Evolutionary conservation across 345 rosid species (phyloP).

Genomic region (Eucalyptus tenuipes): DNA sequence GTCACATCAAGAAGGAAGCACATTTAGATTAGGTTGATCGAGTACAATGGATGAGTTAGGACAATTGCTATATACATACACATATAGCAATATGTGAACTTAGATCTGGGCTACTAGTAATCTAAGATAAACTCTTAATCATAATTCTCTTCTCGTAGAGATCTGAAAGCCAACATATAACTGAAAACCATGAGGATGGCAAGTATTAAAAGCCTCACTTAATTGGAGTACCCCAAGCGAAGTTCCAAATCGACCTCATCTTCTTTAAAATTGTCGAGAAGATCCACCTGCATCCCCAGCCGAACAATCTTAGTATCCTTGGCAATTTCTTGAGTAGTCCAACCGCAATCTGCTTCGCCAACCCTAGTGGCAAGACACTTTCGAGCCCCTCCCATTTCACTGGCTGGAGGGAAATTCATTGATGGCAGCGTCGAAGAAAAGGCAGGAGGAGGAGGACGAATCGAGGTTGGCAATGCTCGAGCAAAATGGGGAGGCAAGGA

Average conservation of each 20-base stretch:
- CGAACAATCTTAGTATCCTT: slow-evolving; percentile 28
- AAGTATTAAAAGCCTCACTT: neutral
- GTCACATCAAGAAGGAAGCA: neutral
- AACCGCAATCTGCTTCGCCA: neutral
- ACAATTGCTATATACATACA: neutral
- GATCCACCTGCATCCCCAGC: slow-evolving; percentile 65
- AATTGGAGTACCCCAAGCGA: slow-evolving; percentile 59
- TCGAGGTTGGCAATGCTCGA: slow-evolving; percentile 32
- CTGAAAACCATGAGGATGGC: neutral
- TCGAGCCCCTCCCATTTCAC: neutral
- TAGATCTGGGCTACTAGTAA: neutral
- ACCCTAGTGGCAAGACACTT: neutral
- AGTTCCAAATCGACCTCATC: slow-evolving; percentile 88
- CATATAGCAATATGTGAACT: neutral
- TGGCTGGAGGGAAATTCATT: neutral
- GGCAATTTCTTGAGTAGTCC: neutral
- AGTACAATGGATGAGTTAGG: neutral
- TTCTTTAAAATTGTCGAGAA: slow-evolving; percentile 22
- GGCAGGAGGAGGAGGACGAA: slow-evolving; percentile 9
- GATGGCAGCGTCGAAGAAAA: neutral
- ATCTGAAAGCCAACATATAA: neutral
- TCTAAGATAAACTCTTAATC: neutral
- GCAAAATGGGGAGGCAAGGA: slow-evolving; percentile 10
- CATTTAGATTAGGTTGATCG: neutral
- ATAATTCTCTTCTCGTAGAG: neutral